Percentiles rank a stretch among this genome's conserved stretches.
Evolutionary conservation across 495 filamentous ascomycete species (phyloP).

Genomic region (Parathielavia appendiculata): DNA sequence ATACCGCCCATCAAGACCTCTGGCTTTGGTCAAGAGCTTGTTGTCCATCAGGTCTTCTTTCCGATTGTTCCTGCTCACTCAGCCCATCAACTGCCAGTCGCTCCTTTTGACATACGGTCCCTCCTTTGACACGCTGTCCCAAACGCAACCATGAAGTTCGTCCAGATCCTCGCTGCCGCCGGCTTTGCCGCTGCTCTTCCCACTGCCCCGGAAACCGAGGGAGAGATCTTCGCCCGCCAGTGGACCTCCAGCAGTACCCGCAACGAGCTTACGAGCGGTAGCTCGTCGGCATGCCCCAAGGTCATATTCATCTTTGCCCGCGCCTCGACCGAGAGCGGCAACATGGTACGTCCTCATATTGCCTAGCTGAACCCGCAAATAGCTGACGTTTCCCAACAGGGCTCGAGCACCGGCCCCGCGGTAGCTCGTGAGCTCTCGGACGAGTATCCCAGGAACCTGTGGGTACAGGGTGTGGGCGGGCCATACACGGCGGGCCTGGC

Average conservation of each 20-base stretch:
- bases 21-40: neutral
- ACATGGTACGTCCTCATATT: conserved; percentile 40
- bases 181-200: conserved; percentile 10
- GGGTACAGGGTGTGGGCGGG: conserved; percentile 37
- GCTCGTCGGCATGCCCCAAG: conserved; percentile 31
- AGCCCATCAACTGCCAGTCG: neutral
- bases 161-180: conserved; percentile 5
- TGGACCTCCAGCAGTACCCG: neutral
- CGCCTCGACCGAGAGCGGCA: conserved; percentile 37
- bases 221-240: neutral
- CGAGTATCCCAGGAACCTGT: conserved; percentile 21
- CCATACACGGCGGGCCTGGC: conserved; percentile 33
- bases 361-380: neutral
- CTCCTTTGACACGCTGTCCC: neutral
- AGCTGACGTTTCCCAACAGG: conserved; percentile 11
- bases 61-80: neutral
- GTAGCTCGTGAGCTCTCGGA: conserved; percentile 28
- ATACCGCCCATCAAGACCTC: neutral
- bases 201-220: neutral
- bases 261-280: conserved; percentile 9
- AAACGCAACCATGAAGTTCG: conserved; percentile 11
- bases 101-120: neutral
- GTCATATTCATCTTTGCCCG: conserved; percentile 51
- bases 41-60: neutral
- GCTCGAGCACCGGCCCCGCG: conserved; percentile 24